phyloP scores from a whole-genome alignment of 148 eudicot species.

The Amaranthus hypochondriacus region DNA sequence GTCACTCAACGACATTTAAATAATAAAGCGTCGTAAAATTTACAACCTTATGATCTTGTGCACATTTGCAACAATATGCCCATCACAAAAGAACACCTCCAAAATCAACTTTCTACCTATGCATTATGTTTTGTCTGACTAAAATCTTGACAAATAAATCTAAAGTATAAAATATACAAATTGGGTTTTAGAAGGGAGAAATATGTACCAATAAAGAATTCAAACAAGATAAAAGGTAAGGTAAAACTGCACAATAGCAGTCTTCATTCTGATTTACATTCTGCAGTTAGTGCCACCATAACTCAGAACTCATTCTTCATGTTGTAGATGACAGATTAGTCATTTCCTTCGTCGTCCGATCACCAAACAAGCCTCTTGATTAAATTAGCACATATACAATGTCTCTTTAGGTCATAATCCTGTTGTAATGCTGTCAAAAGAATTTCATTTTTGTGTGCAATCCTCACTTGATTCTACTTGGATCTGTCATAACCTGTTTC shows the following conservation, averaged over 20 bases:
- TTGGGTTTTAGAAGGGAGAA: background rate
- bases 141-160: background rate
- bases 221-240: background rate
- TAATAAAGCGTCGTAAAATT: too few relatives aligned
- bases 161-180: slow-evolving; percentile 1
- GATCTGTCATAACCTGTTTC: background rate
- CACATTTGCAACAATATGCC: too few relatives aligned
- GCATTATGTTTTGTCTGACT: too few relatives aligned
- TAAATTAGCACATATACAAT: slow-evolving; percentile 3
- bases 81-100: too few relatives aligned
- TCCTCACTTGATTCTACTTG: background rate
- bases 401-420: background rate
- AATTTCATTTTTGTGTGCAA: background rate
- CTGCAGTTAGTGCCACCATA: slow-evolving; percentile 2
- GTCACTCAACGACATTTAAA: too few relatives aligned
- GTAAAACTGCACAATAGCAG: background rate
- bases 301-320: background rate
- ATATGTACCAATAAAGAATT: background rate
- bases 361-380: slow-evolving; percentile 9
- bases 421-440: slow-evolving; percentile 11
- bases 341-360: background rate
- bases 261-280: background rate
- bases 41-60: too few relatives aligned
- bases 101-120: too few relatives aligned
- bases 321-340: background rate